Evolutionary conservation across 1,284 basidiomycete species (phyloP).

Genomic region (Bjerkandera adusta): DNA sequence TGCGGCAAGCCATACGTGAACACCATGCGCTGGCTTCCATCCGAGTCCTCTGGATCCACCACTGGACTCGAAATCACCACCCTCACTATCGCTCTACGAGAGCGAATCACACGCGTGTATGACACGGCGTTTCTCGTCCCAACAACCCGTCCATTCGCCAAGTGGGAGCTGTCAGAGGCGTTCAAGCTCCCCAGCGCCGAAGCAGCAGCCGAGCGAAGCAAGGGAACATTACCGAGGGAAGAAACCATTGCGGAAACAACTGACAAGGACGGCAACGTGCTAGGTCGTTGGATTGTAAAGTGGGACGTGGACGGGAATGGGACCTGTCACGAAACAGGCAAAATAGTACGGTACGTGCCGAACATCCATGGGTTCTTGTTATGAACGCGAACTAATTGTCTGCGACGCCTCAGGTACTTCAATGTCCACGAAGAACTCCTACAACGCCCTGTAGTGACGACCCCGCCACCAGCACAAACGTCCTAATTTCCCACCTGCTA

Average conservation of each 20-base stretch:
- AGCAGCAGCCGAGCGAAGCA: conserved; percentile 32
- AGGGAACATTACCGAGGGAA: conserved; percentile 44
- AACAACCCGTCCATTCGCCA: conserved; percentile 73
- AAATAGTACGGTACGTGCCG: conserved; percentile 63
- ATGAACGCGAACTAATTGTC: conserved; percentile 15
- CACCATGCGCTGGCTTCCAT: conserved; percentile 33
- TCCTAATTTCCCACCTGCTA: too few relatives aligned
- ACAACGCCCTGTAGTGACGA: conserved; percentile 6
- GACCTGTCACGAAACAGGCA: conserved; percentile 56
- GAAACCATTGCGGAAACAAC: conserved; percentile 78
- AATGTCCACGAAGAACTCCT: conserved; percentile 84
- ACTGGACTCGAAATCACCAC: conserved; percentile 67
- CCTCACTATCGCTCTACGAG: conserved; percentile 56
- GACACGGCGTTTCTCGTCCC: conserved; percentile 72
- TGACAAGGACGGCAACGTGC: conserved; percentile 56
- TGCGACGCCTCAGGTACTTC: conserved; percentile 53
- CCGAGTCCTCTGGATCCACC: conserved; percentile 30
- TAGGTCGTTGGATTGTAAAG: conserved; percentile 77
- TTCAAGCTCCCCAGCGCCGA: conserved; percentile 47
- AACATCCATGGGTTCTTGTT: background rate
- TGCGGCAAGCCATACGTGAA: conserved; percentile 55
- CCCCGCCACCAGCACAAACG: too few relatives aligned
- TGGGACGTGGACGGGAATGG: conserved; percentile 68
- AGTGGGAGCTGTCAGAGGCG: conserved; percentile 70
- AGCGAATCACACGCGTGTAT: conserved; percentile 67